A percentile compares a stretch with the other conserved stretches of the same genome.
phyloP scores from a whole-genome alignment of 1,284 basidiomycete genomes.

The Taiwanofungus camphoratus region DNA sequence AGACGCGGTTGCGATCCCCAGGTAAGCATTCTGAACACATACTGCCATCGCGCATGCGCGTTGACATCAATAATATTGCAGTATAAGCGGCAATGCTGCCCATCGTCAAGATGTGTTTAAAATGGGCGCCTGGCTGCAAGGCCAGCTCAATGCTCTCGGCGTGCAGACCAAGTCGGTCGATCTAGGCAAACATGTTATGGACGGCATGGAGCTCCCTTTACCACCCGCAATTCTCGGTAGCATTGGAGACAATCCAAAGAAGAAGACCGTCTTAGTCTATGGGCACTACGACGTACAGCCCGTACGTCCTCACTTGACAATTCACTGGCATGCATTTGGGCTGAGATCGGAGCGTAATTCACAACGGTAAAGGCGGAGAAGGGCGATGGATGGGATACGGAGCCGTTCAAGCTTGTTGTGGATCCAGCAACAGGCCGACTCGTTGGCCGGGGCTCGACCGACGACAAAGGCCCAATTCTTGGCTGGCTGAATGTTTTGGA shows the following conservation, averaged over 20 bases:
- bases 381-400: conserved; percentile 88
- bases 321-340: background rate
- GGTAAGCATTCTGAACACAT: conserved; percentile 40
- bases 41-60: background rate
- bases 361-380: conserved; percentile 43
- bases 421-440: conserved; percentile 67
- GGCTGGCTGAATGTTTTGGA: conserved; percentile 96
- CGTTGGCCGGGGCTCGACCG: conserved; percentile 86
- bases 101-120: conserved; percentile 72
- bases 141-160: conserved; percentile 68
- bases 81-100: conserved; percentile 62
- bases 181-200: conserved; percentile 80
- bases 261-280: conserved; percentile 92
- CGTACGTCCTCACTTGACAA: conserved; percentile 35
- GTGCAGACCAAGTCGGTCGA: conserved; percentile 70
- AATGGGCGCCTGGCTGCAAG: conserved; percentile 80
- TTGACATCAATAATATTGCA: conserved; percentile 22
- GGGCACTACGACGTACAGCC: conserved; percentile 89
- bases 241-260: conserved; percentile 78
- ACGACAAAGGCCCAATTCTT: conserved; percentile 91
- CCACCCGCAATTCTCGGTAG: conserved; percentile 87
- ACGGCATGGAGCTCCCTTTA: conserved; percentile 73
- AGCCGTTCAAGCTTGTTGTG: conserved; percentile 81
- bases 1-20: conserved; percentile 86
- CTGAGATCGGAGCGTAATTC: background rate